Conservation (phyloP, 805 yeast genomes). For the Wickerhamiella azymoides region DNA sequence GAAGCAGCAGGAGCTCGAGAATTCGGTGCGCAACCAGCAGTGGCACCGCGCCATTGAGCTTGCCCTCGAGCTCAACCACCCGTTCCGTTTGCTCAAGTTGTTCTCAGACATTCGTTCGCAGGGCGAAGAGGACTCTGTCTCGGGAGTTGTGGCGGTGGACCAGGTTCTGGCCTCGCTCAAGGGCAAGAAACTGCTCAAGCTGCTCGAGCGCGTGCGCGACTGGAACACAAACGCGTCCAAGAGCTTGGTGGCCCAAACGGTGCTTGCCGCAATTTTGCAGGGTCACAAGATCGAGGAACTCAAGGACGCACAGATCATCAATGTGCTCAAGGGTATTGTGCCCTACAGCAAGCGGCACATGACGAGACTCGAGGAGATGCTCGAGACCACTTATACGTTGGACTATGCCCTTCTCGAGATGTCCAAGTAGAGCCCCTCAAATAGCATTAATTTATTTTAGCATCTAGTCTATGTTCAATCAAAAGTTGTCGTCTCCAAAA, state of each 20-base stretch:
- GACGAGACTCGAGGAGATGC: conserved; percentile 56
- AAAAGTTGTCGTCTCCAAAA: conserved; percentile 72
- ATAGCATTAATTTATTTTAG: not conserved
- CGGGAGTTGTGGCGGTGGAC: conserved; percentile 53
- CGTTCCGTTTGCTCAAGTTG: conserved; percentile 74
- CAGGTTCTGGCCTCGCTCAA: conserved; percentile 42
- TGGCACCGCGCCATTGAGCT: conserved; percentile 83
- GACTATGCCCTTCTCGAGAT: conserved; percentile 73
- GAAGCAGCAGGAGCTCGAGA: conserved; percentile 75
- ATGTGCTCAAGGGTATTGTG: conserved; percentile 55
- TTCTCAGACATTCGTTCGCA: conserved; percentile 41
- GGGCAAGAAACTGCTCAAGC: conserved; percentile 41
- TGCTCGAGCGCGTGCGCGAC: conserved; percentile 70
- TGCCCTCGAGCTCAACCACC: conserved; percentile 79
- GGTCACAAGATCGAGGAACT: conserved; percentile 42
- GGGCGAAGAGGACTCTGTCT: conserved; percentile 34
- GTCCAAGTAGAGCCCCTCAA: conserved; percentile 13
- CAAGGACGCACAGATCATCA: conserved; percentile 51
- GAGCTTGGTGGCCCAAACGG: conserved; percentile 65
- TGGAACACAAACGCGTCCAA: conserved; percentile 89
- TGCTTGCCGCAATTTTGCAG: conserved; percentile 50
- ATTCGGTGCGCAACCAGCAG: conserved; percentile 54
- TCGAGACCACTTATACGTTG: conserved; percentile 73
- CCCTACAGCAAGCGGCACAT: conserved; percentile 87
- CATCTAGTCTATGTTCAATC: not conserved